phyloP scores from a whole-genome alignment of 306 rosid species.

The Sphenostylis stenocarpa region DNA sequence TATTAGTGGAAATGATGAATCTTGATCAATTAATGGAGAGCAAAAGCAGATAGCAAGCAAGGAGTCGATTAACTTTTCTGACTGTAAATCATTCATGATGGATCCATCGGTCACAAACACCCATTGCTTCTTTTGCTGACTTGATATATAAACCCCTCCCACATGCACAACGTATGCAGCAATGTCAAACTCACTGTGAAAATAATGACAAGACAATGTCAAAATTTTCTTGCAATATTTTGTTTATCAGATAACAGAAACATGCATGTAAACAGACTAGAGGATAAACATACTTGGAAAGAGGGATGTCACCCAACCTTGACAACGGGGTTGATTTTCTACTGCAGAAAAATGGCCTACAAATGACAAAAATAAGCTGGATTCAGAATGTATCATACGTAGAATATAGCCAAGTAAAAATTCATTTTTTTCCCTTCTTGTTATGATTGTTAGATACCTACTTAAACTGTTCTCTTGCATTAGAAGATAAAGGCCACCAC shows the following conservation, averaged over 20 bases:
- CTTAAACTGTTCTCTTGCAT: constrained; percentile 53
- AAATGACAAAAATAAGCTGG: constrained; percentile 27
- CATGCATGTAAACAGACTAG: neutral
- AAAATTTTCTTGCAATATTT: constrained; percentile 23
- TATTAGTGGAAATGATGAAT: constrained; percentile 58
- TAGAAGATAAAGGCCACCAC: constrained; percentile 70
- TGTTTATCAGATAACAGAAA: constrained; percentile 4
- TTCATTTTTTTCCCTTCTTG: neutral
- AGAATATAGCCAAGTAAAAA: neutral
- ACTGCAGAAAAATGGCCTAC: constrained; percentile 63
- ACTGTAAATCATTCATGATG: constrained; percentile 42
- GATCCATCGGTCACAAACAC: constrained; percentile 85
- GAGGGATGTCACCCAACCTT: constrained; percentile 64
- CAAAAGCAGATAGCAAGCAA: constrained; percentile 87
- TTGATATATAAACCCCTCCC: constrained; percentile 60
- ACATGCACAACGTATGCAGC: constrained; percentile 77
- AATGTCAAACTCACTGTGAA: constrained; percentile 74
- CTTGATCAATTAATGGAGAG: constrained; percentile 52
- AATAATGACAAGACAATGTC: constrained; percentile 14
- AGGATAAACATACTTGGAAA: constrained; percentile 57
- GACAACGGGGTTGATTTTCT: constrained; percentile 60
- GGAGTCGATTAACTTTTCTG: constrained; percentile 45
- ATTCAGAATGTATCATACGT: constrained; percentile 21
- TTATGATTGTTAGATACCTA: constrained; percentile 35
- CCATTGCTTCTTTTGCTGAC: constrained; percentile 81